A percentile compares a stretch with the other conserved stretches of the same genome.
These are phyloP conservation scores for Arxiozyma slooffiae DNA, from an alignment of 1,139 yeast genomes.

Conservation along the genomic window DNA sequence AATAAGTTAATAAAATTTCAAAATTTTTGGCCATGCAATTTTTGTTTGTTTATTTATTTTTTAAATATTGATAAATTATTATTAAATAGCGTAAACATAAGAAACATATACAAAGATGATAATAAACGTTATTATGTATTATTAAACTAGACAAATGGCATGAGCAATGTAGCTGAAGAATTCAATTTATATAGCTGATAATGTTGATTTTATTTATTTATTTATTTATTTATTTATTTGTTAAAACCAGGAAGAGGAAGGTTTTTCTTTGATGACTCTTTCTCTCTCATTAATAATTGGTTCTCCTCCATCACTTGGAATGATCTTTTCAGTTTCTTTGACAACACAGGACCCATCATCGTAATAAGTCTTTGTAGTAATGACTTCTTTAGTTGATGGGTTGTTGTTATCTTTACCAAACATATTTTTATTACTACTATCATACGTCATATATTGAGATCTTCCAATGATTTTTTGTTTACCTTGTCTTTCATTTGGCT, in stretches of 20 bases:
- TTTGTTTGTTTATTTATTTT: no score
- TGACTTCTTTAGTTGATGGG: slow-evolving; percentile 44
- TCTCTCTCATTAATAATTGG: slow-evolving; percentile 17
- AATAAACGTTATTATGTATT: no score
- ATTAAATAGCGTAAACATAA: no score
- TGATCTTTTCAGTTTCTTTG: slow-evolving; percentile 33
- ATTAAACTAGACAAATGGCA: no score
- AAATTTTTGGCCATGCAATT: no score
- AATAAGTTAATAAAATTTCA: no score
- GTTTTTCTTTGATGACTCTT: not conserved
- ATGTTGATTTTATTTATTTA: not conserved
- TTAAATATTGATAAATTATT: no score
- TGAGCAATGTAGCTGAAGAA: no score
- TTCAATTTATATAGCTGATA: no score
- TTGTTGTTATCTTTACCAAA: slow-evolving; percentile 48
- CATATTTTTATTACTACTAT: slow-evolving; percentile 30
- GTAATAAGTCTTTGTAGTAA: slow-evolving; percentile 45
- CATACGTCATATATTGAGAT: slow-evolving; percentile 36
- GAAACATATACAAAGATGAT: no score
- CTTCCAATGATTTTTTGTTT: slow-evolving; percentile 44
- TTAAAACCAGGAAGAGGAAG: no score
- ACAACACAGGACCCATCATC: slow-evolving; percentile 55
- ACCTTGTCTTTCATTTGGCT: slow-evolving; percentile 20
- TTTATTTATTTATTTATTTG: no score
- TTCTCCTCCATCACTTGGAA: slow-evolving; percentile 31